These are phyloP conservation scores for Otatea glauca DNA, from an alignment of 176 grass and related monocot species.

Conservation along the genomic window DNA sequence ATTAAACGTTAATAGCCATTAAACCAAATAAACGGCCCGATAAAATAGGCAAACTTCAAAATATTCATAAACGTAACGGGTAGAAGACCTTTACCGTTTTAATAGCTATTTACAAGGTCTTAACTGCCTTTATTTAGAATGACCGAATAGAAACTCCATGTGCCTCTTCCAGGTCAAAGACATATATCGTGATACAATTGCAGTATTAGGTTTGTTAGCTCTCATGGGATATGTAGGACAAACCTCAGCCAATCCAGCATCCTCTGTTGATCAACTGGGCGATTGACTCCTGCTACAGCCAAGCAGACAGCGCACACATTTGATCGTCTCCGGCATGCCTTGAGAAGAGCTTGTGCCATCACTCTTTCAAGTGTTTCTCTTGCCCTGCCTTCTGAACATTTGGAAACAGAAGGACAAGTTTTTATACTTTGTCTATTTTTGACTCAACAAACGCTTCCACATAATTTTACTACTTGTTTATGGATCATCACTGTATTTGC, in stretches of 20 bases:
- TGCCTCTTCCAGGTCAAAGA: background rate
- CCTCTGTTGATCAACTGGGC: conserved; percentile 69
- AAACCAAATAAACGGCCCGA: too few relatives aligned
- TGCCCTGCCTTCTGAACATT: conserved; percentile 63
- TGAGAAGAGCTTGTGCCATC: conserved; percentile 69
- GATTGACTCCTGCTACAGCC: conserved; percentile 71
- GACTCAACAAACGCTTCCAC: background rate
- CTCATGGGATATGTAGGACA: background rate
- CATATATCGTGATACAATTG: background rate
- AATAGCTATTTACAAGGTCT: too few relatives aligned
- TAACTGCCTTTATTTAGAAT: too few relatives aligned
- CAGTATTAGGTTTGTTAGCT: background rate
- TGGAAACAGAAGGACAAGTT: background rate
- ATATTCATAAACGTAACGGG: too few relatives aligned
- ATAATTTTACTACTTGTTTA: background rate
- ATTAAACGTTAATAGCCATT: too few relatives aligned
- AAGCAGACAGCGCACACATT: conserved; percentile 69
- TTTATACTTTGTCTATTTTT: background rate
- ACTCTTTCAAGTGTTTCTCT: conserved; percentile 67
- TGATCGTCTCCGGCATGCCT: conserved; percentile 50
- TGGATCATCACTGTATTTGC: background rate
- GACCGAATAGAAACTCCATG: background rate
- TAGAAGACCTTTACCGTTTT: too few relatives aligned
- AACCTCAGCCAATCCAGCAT: conserved; percentile 75
- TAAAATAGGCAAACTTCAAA: too few relatives aligned